phyloP scores from a whole-genome alignment of 1,139 yeast species.

The Suhomyces anneliseae region DNA sequence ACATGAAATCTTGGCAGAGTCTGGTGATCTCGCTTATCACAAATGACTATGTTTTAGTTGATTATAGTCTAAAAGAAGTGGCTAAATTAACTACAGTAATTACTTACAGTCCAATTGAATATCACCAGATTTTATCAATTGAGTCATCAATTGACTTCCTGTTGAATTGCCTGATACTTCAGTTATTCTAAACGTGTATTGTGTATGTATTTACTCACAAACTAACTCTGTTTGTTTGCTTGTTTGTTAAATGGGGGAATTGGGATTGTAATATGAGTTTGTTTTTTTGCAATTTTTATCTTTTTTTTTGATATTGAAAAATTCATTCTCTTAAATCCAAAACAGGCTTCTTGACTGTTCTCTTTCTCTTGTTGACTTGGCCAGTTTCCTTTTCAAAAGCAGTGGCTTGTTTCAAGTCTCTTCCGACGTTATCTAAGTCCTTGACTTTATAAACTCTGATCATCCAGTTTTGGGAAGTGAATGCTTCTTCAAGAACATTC shows the following conservation, averaged over 20 bases:
- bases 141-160: background rate
- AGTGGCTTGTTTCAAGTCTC: constrained; percentile 59
- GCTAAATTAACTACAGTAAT: too few species aligned
- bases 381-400: constrained; percentile 40
- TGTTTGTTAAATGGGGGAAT: too few species aligned
- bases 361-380: constrained; percentile 33
- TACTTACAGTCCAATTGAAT: too few species aligned
- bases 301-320: background rate
- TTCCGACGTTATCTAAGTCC: constrained; percentile 83
- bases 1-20: too few species aligned
- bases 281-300: background rate
- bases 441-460: constrained; percentile 93
- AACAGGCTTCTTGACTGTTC: constrained; percentile 53
- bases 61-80: too few species aligned
- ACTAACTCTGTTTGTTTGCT: too few species aligned
- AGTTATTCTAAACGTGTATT: too few species aligned
- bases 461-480: constrained; percentile 94
- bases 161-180: too few species aligned
- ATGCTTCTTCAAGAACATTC: constrained; percentile 87
- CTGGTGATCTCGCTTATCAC: too few species aligned
- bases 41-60: too few species aligned
- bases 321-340: constrained; percentile 46
- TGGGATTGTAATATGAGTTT: too few species aligned
- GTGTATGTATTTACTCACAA: too few species aligned
- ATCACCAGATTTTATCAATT: background rate